Percentiles rank a stretch among this genome's conserved stretches.
phyloP scores from a whole-genome alignment of 2,329 filamentous ascomycete genomes.

The Fusarium floridanum region DNA sequence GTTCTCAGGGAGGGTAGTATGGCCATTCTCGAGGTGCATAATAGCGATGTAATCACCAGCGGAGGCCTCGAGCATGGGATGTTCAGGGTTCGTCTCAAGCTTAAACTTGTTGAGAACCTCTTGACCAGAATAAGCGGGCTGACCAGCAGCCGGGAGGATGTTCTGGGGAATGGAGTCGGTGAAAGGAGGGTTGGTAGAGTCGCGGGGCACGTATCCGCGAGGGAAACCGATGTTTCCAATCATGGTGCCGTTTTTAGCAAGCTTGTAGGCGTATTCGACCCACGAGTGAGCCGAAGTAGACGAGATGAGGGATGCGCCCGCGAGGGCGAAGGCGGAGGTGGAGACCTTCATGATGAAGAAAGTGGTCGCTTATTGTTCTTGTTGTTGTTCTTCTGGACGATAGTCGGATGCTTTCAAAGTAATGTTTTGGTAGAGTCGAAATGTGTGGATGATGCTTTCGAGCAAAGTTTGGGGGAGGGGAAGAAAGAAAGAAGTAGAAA shows the following conservation, averaged over 20 bases:
- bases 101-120: conserved; percentile 63
- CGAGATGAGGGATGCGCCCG: conserved; percentile 48
- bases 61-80: conserved; percentile 71
- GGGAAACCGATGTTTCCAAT: conserved; percentile 78
- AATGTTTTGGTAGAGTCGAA: conserved; percentile 5
- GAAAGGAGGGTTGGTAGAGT: conserved; percentile 62
- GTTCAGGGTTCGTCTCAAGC: conserved; percentile 58
- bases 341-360: conserved; percentile 41
- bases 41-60: conserved; percentile 75
- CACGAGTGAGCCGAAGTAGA: conserved; percentile 76
- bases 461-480: conserved; percentile 13
- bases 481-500: conserved; percentile 20
- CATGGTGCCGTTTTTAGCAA: conserved; percentile 81
- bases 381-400: conserved; percentile 9
- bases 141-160: conserved; percentile 71
- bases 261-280: conserved; percentile 81
- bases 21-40: conserved; percentile 80
- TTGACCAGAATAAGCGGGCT: conserved; percentile 73
- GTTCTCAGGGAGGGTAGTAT: conserved; percentile 72
- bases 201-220: conserved; percentile 75
- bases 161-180: conserved; percentile 70
- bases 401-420: background rate
- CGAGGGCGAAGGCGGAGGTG: conserved; percentile 38
- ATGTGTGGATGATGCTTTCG: conserved; percentile 11
- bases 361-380: conserved; percentile 3